Conservation (phyloP, 768 basidiomycete genomes). For the Tylopilus intermedius region DNA sequence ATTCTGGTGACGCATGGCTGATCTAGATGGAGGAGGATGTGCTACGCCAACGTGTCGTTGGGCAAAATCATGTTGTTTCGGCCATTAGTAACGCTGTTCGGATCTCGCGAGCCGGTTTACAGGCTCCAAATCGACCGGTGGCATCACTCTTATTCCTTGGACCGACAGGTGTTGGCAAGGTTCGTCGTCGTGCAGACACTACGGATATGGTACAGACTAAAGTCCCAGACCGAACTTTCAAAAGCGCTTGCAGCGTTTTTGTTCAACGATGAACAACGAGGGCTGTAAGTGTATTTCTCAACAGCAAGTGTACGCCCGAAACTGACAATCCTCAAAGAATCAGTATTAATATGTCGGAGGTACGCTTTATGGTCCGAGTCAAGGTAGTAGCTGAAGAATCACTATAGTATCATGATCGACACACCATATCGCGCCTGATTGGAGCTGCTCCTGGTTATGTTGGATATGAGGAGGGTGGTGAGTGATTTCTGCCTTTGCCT, state of each 20-base stretch:
- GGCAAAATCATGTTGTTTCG: slow-evolving; percentile 84
- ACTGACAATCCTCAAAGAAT: slow-evolving; percentile 44
- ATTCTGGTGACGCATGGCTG: background rate
- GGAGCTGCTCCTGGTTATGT: slow-evolving; percentile 93
- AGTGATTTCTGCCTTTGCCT: slow-evolving; percentile 9
- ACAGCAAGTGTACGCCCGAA: background rate
- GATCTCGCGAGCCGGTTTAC: slow-evolving; percentile 86
- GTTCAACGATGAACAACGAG: slow-evolving; percentile 84
- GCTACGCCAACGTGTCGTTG: slow-evolving; percentile 71
- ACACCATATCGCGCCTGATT: slow-evolving; percentile 85
- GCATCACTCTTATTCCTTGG: slow-evolving; percentile 91
- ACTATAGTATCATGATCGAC: slow-evolving; percentile 79
- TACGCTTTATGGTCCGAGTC: slow-evolving; percentile 10
- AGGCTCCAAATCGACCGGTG: slow-evolving; percentile 83
- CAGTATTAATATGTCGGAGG: slow-evolving; percentile 93
- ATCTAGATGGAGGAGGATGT: slow-evolving; percentile 92
- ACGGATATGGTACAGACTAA: background rate
- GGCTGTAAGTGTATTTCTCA: slow-evolving; percentile 47
- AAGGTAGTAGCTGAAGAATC: background rate
- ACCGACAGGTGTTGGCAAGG: slow-evolving; percentile 85
- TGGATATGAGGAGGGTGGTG: slow-evolving; percentile 67
- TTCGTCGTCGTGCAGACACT: slow-evolving; percentile 18
- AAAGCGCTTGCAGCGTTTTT: slow-evolving; percentile 86
- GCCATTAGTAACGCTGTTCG: slow-evolving; percentile 88
- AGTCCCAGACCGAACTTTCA: slow-evolving; percentile 67